Evolutionary conservation across 306 rosid species (phyloP).

Genomic region (Trifolium subterraneum): DNA sequence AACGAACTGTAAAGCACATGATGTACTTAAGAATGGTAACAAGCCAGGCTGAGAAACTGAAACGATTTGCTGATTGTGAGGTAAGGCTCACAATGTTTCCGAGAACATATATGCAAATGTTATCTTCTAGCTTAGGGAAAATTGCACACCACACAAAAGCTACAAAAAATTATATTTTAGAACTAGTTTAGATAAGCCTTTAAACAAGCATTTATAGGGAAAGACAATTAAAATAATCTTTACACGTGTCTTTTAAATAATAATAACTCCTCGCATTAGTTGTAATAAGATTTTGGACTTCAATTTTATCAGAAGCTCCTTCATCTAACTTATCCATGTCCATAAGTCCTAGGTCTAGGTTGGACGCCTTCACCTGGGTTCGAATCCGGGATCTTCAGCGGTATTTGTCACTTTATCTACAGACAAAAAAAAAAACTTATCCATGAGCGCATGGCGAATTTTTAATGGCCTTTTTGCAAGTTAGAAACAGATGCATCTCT

Average conservation of each 20-base stretch:
- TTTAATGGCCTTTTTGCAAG: not conserved
- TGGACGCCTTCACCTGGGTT: too few relatives aligned
- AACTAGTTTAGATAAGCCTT: too few relatives aligned
- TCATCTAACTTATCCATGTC: not conserved
- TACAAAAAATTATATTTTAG: too few relatives aligned
- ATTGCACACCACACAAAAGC: too few relatives aligned
- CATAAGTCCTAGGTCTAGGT: too few relatives aligned
- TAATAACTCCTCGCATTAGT: not conserved
- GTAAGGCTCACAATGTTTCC: constrained; percentile 43
- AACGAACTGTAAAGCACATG: constrained; percentile 81
- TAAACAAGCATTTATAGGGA: not conserved
- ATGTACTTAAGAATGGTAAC: constrained; percentile 64
- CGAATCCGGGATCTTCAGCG: too few relatives aligned
- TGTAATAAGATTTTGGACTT: not conserved
- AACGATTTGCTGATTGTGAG: constrained; percentile 48
- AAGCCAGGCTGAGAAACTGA: constrained; percentile 73
- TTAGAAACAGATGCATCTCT: not conserved
- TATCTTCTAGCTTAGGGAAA: not conserved
- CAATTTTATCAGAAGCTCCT: not conserved
- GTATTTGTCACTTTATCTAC: too few relatives aligned
- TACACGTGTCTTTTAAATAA: not conserved
- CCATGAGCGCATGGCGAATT: too few relatives aligned
- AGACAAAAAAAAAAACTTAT: too few relatives aligned
- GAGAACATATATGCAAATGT: not conserved
- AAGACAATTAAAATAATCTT: not conserved